Evolutionary conservation across 768 basidiomycete genomes (phyloP).

Genomic region (Exsudoporus frostii): DNA sequence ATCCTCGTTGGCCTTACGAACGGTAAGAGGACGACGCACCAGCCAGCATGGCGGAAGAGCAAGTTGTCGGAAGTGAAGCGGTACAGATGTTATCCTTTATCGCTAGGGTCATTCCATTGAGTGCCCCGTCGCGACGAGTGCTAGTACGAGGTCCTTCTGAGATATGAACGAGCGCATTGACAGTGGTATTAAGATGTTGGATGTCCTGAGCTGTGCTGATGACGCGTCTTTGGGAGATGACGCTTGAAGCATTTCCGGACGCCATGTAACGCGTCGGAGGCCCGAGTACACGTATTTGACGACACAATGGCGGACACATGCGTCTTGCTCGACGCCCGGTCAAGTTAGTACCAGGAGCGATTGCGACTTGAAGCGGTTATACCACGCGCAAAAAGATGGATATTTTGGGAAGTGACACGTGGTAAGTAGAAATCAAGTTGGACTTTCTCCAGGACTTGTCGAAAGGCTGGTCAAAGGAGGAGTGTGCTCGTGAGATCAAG

Average conservation of each 20-base stretch:
- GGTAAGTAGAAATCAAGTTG: too few relatives aligned
- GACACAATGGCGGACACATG: neutral
- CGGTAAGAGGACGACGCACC: conserved; percentile 37
- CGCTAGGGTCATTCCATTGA: conserved; percentile 53
- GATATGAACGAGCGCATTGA: conserved; percentile 56
- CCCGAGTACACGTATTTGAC: neutral
- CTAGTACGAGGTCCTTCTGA: neutral
- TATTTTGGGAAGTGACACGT: too few relatives aligned
- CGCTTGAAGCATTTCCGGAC: neutral
- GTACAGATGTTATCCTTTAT: conserved; percentile 91
- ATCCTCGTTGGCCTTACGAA: neutral
- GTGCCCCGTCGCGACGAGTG: conserved; percentile 18
- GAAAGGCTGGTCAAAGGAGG: too few relatives aligned
- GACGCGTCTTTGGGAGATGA: conserved; percentile 1
- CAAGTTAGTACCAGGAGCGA: neutral
- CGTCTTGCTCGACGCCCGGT: neutral
- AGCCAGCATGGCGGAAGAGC: conserved; percentile 72
- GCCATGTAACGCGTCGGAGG: neutral
- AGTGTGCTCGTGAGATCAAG: too few relatives aligned
- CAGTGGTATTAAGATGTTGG: conserved; percentile 30
- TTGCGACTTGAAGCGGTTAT: neutral
- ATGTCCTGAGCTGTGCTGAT: conserved; percentile 6
- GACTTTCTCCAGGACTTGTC: too few relatives aligned
- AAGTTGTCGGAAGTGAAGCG: conserved; percentile 59
- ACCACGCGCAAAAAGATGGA: too few relatives aligned